These are phyloP conservation scores for Glycine latifolia DNA, from an alignment of 306 rosid genomes.

Conservation along the genomic window DNA sequence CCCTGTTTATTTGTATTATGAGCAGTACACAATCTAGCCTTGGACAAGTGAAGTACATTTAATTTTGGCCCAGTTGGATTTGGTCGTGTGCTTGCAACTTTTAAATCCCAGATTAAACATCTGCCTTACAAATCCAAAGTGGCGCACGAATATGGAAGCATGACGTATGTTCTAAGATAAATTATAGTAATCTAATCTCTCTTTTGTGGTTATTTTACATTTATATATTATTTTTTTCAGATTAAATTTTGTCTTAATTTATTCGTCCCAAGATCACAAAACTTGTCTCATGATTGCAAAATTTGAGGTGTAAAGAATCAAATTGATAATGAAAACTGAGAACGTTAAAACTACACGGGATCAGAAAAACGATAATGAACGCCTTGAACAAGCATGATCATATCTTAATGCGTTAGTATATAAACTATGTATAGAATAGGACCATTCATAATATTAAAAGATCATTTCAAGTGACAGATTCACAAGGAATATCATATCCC, in stretches of 20 bases:
- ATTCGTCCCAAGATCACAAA: neutral
- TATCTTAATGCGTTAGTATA: neutral
- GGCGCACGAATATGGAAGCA: neutral
- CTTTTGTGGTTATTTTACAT: neutral
- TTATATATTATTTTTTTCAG: neutral
- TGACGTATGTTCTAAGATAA: neutral
- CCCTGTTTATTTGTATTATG: too few relatives aligned
- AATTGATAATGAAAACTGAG: neutral
- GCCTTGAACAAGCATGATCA: neutral
- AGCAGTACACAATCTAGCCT: too few relatives aligned
- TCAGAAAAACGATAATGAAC: neutral
- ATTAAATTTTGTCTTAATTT: neutral
- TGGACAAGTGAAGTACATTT: neutral
- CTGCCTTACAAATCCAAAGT: neutral
- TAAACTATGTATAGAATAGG: neutral
- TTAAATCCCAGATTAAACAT: too few relatives aligned
- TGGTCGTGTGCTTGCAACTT: too few relatives aligned
- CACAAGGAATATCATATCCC: slow-evolving; percentile 10
- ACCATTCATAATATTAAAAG: neutral
- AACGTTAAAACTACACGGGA: neutral
- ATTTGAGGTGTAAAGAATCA: neutral
- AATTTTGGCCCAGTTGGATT: neutral
- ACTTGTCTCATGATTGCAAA: neutral
- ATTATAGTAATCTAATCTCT: neutral
- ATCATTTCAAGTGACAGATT: neutral